Percentiles rank a stretch among this genome's conserved stretches.
Conservation (phyloP, 306 rosid species). For the Arachis stenosperma region DNA sequence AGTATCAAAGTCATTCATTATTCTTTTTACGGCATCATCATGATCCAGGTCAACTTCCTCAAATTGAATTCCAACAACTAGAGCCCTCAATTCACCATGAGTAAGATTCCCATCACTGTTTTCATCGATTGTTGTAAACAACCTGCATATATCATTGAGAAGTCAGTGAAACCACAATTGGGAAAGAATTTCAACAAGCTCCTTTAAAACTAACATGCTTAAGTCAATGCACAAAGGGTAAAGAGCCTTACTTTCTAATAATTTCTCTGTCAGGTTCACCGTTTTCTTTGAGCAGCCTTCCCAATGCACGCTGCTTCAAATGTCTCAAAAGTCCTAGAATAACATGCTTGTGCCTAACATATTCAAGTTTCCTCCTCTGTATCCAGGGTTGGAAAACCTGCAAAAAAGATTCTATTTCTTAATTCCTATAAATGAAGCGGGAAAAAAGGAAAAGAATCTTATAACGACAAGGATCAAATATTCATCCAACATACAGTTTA, state of each 20-base stretch:
- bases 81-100: constrained; percentile 65
- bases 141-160: constrained; percentile 52
- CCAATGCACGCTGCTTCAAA: constrained; percentile 63
- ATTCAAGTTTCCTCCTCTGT: constrained; percentile 70
- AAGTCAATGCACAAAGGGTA: constrained; percentile 32
- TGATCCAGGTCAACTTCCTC: constrained; percentile 68
- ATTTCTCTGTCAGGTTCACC: constrained; percentile 66
- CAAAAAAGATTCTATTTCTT: constrained; percentile 31
- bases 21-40: constrained; percentile 59
- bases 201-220: constrained; percentile 7
- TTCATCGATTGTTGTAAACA: constrained; percentile 61
- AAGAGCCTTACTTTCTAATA: constrained; percentile 58
- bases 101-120: constrained; percentile 56
- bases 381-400: constrained; percentile 96
- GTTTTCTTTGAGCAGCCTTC: constrained; percentile 61
- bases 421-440: constrained; percentile 9
- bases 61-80: constrained; percentile 72
- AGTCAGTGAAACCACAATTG: constrained; percentile 27
- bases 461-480: background rate
- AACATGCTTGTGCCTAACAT: constrained; percentile 73
- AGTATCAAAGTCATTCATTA: constrained; percentile 72
- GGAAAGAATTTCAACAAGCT: constrained; percentile 20
- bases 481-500: constrained; percentile 26
- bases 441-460: background rate
- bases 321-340: constrained; percentile 70